A percentile compares a stretch with the other conserved stretches of the same genome.
phyloP scores from a whole-genome alignment of 257 asterid genomes.

The Gardenia jasminoides region DNA sequence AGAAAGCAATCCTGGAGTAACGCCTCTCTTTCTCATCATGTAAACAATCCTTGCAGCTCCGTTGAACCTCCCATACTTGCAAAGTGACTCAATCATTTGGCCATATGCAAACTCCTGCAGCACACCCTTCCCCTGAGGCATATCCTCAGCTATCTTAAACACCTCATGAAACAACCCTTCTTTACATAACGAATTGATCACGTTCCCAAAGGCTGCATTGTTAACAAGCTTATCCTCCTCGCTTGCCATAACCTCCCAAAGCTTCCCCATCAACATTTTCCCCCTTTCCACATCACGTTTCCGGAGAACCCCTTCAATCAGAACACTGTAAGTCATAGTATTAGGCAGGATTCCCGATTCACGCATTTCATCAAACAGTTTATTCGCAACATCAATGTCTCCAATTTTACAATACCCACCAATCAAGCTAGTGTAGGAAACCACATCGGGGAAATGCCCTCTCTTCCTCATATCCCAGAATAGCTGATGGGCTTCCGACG shows the following conservation, averaged over 20 bases:
- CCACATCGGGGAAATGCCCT: slow-evolving; percentile 65
- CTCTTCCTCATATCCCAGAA: slow-evolving; percentile 53
- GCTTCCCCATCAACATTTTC: slow-evolving; percentile 34
- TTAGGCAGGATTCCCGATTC: slow-evolving; percentile 47
- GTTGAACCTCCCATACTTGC: slow-evolving; percentile 65
- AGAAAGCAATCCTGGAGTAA: slow-evolving; percentile 53
- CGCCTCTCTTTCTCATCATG: slow-evolving; percentile 73
- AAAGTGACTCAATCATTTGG: slow-evolving; percentile 72
- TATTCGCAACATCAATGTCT: slow-evolving; percentile 41
- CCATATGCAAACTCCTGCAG: slow-evolving; percentile 63
- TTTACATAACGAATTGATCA: slow-evolving; percentile 65
- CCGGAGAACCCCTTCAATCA: slow-evolving; percentile 52
- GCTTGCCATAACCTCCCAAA: slow-evolving; percentile 62
- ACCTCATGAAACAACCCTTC: slow-evolving; percentile 77
- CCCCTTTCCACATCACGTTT: slow-evolving; percentile 50
- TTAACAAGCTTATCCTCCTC: slow-evolving; percentile 47
- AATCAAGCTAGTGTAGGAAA: slow-evolving; percentile 42
- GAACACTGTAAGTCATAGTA: slow-evolving; percentile 53
- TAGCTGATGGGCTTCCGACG: slow-evolving; percentile 55
- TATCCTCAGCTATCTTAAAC: slow-evolving; percentile 63
- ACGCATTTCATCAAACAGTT: slow-evolving; percentile 76
- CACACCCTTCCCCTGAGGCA: slow-evolving; percentile 71
- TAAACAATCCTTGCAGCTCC: slow-evolving; percentile 89
- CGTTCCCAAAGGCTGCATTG: slow-evolving; percentile 60
- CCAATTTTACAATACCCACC: too few species aligned